These are phyloP conservation scores for Picea abies DNA, from an alignment of 83 land plant species.

Conservation along the genomic window DNA sequence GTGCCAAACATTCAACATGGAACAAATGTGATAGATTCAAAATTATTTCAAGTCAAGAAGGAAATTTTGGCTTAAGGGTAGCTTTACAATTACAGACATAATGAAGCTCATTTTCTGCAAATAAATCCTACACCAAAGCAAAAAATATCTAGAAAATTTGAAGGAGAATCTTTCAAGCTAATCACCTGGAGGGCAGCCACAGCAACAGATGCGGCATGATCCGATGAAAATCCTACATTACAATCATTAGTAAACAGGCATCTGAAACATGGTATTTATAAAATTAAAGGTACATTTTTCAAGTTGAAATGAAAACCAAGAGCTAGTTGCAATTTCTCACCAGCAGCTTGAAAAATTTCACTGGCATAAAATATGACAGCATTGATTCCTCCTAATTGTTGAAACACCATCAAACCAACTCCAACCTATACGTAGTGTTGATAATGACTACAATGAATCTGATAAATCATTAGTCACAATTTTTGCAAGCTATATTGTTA, in stretches of 20 bases:
- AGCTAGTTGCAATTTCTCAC: conserved; percentile 27
- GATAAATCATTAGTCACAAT: neutral
- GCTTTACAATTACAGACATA: no score
- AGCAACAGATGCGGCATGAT: no score
- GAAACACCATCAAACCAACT: conserved; percentile 62
- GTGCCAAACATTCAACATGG: no score
- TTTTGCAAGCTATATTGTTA: neutral
- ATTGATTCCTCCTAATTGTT: conserved; percentile 65
- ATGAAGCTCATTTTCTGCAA: no score
- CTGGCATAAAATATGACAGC: conserved; percentile 61
- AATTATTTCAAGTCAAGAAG: neutral
- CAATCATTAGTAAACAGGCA: no score
- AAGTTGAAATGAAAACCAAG: neutral
- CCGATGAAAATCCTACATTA: no score
- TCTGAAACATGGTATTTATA: no score
- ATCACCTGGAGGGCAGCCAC: conserved; percentile 16
- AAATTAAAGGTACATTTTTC: neutral
- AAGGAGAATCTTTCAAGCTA: neutral
- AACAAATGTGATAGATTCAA: no score
- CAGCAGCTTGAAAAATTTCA: conserved; percentile 43
- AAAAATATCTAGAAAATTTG: neutral
- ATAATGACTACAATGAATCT: neutral
- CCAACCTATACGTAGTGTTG: conserved; percentile 47
- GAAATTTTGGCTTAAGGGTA: no score
- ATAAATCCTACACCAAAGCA: no score